Conservation (phyloP, 495 filamentous ascomycete genomes). For the Aspergillus ellipticus region DNA sequence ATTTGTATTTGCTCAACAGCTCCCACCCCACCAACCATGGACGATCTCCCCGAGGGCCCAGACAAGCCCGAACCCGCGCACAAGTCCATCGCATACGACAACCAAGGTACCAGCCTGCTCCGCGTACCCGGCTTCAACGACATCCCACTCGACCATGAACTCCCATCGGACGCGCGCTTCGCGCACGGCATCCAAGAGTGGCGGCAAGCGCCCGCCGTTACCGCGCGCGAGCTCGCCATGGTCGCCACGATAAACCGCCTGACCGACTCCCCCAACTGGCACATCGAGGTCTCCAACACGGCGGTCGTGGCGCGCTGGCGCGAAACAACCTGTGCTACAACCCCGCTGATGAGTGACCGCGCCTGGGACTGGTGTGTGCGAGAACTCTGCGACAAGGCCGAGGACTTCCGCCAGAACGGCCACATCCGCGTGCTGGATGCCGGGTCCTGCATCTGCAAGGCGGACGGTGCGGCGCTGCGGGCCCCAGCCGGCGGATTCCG, state of each 20-base stretch:
- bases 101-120: too few species aligned
- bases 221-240: constrained; percentile 31
- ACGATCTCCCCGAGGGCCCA: too few species aligned
- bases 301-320: constrained; percentile 4
- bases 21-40: too few species aligned
- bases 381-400: constrained; percentile 15
- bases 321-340: constrained; percentile 3
- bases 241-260: constrained; percentile 29
- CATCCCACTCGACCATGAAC: constrained; percentile 6
- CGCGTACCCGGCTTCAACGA: constrained; percentile 9
- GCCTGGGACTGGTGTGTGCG: constrained; percentile 15
- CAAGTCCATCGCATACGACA: too few species aligned
- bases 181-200: constrained; percentile 8
- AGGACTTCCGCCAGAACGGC: constrained; percentile 3
- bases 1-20: too few species aligned
- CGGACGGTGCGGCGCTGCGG: constrained; percentile 5
- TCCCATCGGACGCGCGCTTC: constrained; percentile 6
- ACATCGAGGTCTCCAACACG: constrained; percentile 6
- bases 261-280: constrained; percentile 44
- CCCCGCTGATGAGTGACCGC: constrained; percentile 10
- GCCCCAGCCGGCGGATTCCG: not conserved
- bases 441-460: constrained; percentile 9
- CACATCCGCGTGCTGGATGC: constrained; percentile 10
- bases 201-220: constrained; percentile 7
- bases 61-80: too few species aligned